Conservation (phyloP, 2,329 filamentous ascomycete species). For the Verticillium tricorpus region DNA sequence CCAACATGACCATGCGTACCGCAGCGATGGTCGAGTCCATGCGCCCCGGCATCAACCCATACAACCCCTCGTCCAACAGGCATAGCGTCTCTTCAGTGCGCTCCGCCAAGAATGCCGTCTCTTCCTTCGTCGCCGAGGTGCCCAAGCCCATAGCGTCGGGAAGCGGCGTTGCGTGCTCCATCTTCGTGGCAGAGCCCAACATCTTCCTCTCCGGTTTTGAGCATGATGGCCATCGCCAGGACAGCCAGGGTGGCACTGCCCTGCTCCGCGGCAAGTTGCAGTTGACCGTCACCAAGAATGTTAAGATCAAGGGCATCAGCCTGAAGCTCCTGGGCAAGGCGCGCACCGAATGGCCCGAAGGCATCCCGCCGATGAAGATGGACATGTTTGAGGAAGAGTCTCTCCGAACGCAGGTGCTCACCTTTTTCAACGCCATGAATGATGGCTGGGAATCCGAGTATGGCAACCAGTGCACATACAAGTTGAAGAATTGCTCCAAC, state of each 20-base stretch:
- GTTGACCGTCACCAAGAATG: slow-evolving; percentile 77
- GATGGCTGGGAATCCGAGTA: slow-evolving; percentile 56
- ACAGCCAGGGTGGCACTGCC: slow-evolving; percentile 65
- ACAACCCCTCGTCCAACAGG: slow-evolving; percentile 29
- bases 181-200: slow-evolving; percentile 73
- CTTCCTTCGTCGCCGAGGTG: slow-evolving; percentile 47
- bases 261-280: slow-evolving; percentile 82
- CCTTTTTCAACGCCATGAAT: slow-evolving; percentile 81
- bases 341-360: slow-evolving; percentile 93
- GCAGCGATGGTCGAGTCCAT: slow-evolving; percentile 10
- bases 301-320: slow-evolving; percentile 89
- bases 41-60: slow-evolving; percentile 13
- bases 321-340: slow-evolving; percentile 82
- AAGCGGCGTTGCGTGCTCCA: slow-evolving; percentile 69
- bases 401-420: slow-evolving; percentile 81
- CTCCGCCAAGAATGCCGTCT: slow-evolving; percentile 45
- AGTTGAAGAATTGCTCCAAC: slow-evolving; percentile 33
- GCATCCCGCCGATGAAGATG: slow-evolving; percentile 81
- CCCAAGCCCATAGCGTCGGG: slow-evolving; percentile 75
- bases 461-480: slow-evolving; percentile 59
- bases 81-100: slow-evolving; percentile 48
- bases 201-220: slow-evolving; percentile 78
- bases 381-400: slow-evolving; percentile 81
- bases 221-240: slow-evolving; percentile 54
- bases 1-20: slow-evolving; percentile 12